phyloP scores from a whole-genome alignment of 805 yeast species.

The Saturnispora serradocipensis region DNA sequence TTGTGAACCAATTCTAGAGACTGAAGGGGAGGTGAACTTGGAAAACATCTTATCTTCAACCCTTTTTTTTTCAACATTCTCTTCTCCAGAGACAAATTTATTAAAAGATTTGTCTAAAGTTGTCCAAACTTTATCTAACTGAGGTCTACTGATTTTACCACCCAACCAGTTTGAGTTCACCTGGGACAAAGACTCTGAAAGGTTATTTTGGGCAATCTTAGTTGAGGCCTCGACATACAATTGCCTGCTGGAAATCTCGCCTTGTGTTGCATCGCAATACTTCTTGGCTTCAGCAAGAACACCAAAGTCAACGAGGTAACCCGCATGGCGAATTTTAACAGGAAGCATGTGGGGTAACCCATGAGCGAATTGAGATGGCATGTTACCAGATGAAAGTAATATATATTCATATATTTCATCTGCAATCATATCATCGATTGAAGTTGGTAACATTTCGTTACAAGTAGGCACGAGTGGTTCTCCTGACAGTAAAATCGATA shows the following conservation, averaged over 20 bases:
- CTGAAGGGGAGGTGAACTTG: slow-evolving; percentile 52
- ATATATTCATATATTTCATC: slow-evolving; percentile 65
- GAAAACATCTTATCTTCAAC: slow-evolving; percentile 53
- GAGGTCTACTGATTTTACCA: slow-evolving; percentile 30
- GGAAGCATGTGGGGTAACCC: slow-evolving; percentile 45
- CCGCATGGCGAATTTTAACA: slow-evolving; percentile 60
- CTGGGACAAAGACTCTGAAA: slow-evolving; percentile 40
- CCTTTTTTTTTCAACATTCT: slow-evolving; percentile 31
- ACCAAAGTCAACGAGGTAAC: slow-evolving; percentile 61
- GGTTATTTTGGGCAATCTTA: slow-evolving; percentile 27
- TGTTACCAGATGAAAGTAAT: slow-evolving; percentile 26
- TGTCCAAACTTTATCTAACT: slow-evolving; percentile 73
- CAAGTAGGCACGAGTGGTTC: slow-evolving; percentile 20
- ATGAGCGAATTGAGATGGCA: slow-evolving; percentile 27
- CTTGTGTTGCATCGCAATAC: slow-evolving; percentile 46
- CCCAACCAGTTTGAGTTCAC: slow-evolving; percentile 65
- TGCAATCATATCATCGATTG: slow-evolving; percentile 41
- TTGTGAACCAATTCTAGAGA: slow-evolving; percentile 48
- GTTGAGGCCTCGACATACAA: slow-evolving; percentile 27
- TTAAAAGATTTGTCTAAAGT: slow-evolving; percentile 72
- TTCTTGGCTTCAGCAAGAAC: slow-evolving; percentile 47
- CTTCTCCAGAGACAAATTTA: slow-evolving; percentile 83
- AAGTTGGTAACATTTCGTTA: slow-evolving; percentile 15
- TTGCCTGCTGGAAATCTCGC: slow-evolving; percentile 31
- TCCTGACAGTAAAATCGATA: slow-evolving; percentile 29